phyloP scores from a whole-genome alignment of 1,284 basidiomycete species.

The Crucibulum cyathiforme region DNA sequence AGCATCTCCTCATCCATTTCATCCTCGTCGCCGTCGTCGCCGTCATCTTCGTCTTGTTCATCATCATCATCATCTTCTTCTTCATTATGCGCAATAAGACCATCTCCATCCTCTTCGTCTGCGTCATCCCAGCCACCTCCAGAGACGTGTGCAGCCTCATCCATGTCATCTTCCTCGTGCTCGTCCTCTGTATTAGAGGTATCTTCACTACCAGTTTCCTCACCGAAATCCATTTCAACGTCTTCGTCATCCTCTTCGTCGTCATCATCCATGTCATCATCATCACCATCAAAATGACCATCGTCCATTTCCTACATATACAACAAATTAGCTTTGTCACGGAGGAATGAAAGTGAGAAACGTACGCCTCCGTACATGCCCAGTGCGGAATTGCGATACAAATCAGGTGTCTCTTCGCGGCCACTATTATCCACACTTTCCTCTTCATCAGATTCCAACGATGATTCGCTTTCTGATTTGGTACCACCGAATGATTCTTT shows the following conservation, averaged over 20 bases:
- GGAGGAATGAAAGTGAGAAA: slow-evolving; percentile 17
- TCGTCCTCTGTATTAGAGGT: slow-evolving; percentile 76
- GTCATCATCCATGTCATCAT: slow-evolving; percentile 83
- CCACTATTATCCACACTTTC: slow-evolving; percentile 63
- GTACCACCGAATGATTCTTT: slow-evolving; percentile 61
- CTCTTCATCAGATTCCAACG: slow-evolving; percentile 68
- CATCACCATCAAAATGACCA: slow-evolving; percentile 66
- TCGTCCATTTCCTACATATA: slow-evolving; percentile 80
- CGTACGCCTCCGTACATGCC: slow-evolving; percentile 93
- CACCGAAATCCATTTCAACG: slow-evolving; percentile 86
- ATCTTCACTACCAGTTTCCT: slow-evolving; percentile 81
- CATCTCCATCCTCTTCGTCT: slow-evolving; percentile 68
- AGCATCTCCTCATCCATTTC: slow-evolving; percentile 60
- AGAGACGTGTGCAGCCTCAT: slow-evolving; percentile 66
- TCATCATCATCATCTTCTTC: slow-evolving; percentile 55
- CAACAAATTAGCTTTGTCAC: slow-evolving; percentile 9
- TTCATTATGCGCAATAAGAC: slow-evolving; percentile 54
- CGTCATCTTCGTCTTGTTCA: slow-evolving; percentile 52
- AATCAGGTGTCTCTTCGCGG: slow-evolving; percentile 87
- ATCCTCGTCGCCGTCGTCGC: slow-evolving; percentile 43
- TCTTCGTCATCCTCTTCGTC: slow-evolving; percentile 83
- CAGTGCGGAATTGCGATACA: slow-evolving; percentile 96
- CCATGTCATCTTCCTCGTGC: slow-evolving; percentile 67
- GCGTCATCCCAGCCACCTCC: slow-evolving; percentile 72
- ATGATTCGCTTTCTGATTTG: slow-evolving; percentile 62